Evolutionary conservation across 306 rosid genomes (phyloP), one percentile per base, ranked within the genome.

Genomic region (Castanospermum australe): DNA sequence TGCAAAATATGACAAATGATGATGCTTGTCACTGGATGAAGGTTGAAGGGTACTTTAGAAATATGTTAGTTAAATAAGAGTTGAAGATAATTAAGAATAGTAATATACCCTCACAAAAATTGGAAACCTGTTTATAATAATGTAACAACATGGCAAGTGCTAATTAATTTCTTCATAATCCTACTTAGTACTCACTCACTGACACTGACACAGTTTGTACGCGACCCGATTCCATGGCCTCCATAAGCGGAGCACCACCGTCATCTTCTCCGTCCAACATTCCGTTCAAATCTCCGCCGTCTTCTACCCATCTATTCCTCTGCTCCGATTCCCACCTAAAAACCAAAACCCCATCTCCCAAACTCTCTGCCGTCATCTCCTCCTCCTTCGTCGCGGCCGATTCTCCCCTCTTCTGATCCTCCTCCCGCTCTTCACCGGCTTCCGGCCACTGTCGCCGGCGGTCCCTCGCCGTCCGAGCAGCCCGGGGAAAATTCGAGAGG

Each of bases 401-500:
- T 56, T 52, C 33, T 8, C 5, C 60, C 22, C 3, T 50, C 38
- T 59, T 59, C 41, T 28, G 9, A 1, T 4, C 20, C 20, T 25
- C 42, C 1, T 8, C 25, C 3, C 32, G 0, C 4, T 28, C 47
- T 10, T 39, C 14, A 28, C 13, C 32, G 7, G 15, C 48, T 9
- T 0, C 42, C 39, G 9, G 0, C 17, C 38, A 6, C 18, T 28
- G 28, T 24, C 20, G 8, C 52, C 55, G 55, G 11, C 5, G 62
- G 39, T 4, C 82, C 33, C 20, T 82, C 57, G 38, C 75, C 17
- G 77, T 83, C 67, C 65, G 76, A 45, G 67, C 72, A n/a, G 80
- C 77, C 7, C 62, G 76, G 24, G 83, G 86, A 0, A 83, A 78
- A n/a, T 83, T 78, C 61, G 80, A 78, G 76, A 82, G 86, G 18